Evolutionary conservation across 768 basidiomycete genomes (phyloP), one percentile per base, ranked within the genome.

Genomic region (Serendipita sp.): DNA sequence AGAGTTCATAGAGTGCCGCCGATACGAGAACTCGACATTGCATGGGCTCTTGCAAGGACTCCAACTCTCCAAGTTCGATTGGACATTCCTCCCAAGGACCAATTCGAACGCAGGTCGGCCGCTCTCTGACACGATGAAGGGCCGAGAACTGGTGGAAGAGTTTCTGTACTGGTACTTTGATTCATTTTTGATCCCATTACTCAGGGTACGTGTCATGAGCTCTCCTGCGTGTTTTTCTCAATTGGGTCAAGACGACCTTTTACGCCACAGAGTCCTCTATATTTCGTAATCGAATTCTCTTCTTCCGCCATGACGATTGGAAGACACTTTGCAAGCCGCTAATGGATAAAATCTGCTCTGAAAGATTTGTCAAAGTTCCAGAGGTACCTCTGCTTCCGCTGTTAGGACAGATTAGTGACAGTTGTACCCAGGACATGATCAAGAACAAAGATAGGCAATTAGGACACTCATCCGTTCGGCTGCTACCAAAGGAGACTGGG

Each of bases 301-400:
- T 94, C 71, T 98, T 96, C 73, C 83, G 91, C 10, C 92, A 97
- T 64, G 91, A 95, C 63, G 93, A 95, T 69, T 99, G 95, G 96
- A 77, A 80, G n/a, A 75, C 74, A 2, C 78, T 97, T 3, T 94
- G 92, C 65, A 76, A 80, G 8, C 96, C 96, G 1, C 78, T 97
- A 32, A 77, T 95, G 10, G 82, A 85, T 66, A 79, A 83, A n/a
- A 79, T 99, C 41, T 82, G 83, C 4, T 71, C 77, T 5, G 81
- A 79, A 3, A 88, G 88, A 0, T 92, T 96, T 71, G 75, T 81
- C 66, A 80, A 82, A 68, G 76, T 98, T 28, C 75, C 85, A 4
- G 78, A 82, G 73, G 94, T 91, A 68, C 8, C 77, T 70, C n/a
- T 28, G 23, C 5, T 54, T 28, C 44, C 28, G 15, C 15, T 1